Conservation (phyloP, 345 rosid genomes). For the Iberis pinnata region DNA sequence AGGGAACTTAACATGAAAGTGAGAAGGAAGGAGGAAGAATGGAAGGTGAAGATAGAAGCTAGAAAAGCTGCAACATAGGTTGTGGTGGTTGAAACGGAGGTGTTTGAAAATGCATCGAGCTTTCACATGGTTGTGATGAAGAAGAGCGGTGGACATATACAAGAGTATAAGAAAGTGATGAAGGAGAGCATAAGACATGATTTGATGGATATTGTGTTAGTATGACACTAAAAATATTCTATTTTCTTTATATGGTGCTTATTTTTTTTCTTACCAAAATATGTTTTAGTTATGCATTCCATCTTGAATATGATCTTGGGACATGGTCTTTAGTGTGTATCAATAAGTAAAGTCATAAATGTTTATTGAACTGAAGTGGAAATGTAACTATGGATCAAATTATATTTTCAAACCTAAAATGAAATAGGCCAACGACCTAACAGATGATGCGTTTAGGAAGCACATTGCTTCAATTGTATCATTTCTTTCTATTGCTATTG, state of each 20-base stretch:
- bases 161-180: slow-evolving; percentile 66
- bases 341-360: too few species aligned
- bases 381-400: too few species aligned
- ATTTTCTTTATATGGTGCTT: not conserved
- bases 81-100: slow-evolving; percentile 64
- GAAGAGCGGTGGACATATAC: slow-evolving; percentile 63
- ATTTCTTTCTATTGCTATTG: too few species aligned
- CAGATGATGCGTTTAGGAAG: too few species aligned
- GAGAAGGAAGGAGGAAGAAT: slow-evolving; percentile 52
- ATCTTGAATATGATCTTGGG: too few species aligned
- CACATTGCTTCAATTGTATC: too few species aligned
- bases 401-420: too few species aligned
- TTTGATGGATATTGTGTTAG: slow-evolving; percentile 68
- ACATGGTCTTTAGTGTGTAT: too few species aligned
- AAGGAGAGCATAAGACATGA: slow-evolving; percentile 69
- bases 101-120: slow-evolving; percentile 67
- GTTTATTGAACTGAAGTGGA: too few species aligned
- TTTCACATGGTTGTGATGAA: slow-evolving; percentile 81
- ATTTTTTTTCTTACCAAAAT: not conserved
- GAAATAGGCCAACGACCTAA: too few species aligned
- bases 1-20: slow-evolving; percentile 54
- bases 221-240: slow-evolving; percentile 64
- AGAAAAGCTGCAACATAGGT: slow-evolving; percentile 53
- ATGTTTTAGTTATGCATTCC: not conserved
- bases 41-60: slow-evolving; percentile 58